Evolutionary conservation across 2,329 filamentous ascomycete genomes (phyloP).

Genomic region (Trichoderma pleuroti): DNA sequence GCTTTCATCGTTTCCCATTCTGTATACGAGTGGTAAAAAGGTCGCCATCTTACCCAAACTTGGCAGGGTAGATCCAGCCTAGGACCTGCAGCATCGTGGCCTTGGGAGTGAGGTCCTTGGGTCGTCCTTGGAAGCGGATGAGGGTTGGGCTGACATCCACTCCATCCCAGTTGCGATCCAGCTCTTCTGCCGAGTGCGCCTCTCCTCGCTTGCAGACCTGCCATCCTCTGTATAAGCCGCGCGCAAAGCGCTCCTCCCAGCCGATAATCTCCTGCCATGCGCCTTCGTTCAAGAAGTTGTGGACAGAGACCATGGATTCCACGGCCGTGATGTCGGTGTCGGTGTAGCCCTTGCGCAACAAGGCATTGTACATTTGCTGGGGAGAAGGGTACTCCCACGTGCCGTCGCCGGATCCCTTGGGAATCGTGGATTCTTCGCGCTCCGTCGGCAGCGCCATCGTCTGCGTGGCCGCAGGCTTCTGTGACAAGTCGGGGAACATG

Average conservation of each 20-base stretch:
- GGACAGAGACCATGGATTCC: constrained; percentile 93
- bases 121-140: constrained; percentile 82
- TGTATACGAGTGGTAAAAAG: no score
- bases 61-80: constrained; percentile 72
- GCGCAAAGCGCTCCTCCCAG: constrained; percentile 84
- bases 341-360: constrained; percentile 91
- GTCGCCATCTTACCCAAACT: constrained; percentile 67
- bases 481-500: constrained; percentile 87
- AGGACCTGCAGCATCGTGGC: constrained; percentile 78
- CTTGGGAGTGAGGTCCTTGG: constrained; percentile 87
- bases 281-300: constrained; percentile 97
- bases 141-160: constrained; percentile 64
- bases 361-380: constrained; percentile 99
- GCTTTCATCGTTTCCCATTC: background rate
- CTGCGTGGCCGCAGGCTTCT: constrained; percentile 72
- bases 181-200: constrained; percentile 48
- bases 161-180: constrained; percentile 52
- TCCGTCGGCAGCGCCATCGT: constrained; percentile 69
- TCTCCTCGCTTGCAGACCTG: constrained; percentile 71
- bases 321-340: constrained; percentile 92
- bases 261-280: constrained; percentile 93
- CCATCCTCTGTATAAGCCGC: constrained; percentile 70
- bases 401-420: constrained; percentile 70
- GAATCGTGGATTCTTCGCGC: constrained; percentile 84
- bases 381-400: constrained; percentile 97